Conservation (phyloP, 2,329 filamentous ascomycete species). For the Alternaria sp. region DNA sequence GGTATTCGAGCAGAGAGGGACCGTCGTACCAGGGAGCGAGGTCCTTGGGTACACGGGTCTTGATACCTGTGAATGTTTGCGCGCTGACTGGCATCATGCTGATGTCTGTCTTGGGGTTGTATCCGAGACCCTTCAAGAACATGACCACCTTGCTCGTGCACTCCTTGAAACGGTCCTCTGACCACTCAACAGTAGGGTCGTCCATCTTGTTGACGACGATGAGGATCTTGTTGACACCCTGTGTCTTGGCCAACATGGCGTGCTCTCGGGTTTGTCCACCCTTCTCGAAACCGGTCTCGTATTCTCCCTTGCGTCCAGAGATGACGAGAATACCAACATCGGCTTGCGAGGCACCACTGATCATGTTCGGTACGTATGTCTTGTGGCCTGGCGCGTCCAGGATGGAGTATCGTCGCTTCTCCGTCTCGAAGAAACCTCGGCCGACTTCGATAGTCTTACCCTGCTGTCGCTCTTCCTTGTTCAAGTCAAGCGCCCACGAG, state of each 20-base stretch:
- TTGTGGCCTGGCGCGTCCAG: conserved; percentile 97
- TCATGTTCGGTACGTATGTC: conserved; percentile 98
- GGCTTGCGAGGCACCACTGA: conserved; percentile 76
- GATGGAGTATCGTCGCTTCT: conserved; percentile 95
- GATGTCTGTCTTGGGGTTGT: conserved; percentile 92
- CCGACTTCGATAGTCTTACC: conserved; percentile 99
- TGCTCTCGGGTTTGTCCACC: conserved; percentile 97
- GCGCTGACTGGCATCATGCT: conserved; percentile 97
- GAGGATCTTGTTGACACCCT: conserved; percentile 95
- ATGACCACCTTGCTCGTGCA: conserved; percentile 85
- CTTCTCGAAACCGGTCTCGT: conserved; percentile 97
- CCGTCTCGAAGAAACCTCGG: conserved; percentile 89
- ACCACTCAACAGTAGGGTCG: conserved; percentile 95
- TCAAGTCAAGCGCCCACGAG: conserved; percentile 97
- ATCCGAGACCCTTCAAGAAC: conserved; percentile 91
- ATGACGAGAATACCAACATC: conserved; percentile 89
- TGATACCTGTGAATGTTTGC: conserved; percentile 84
- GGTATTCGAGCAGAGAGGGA: conserved; percentile 89
- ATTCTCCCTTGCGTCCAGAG: conserved; percentile 95
- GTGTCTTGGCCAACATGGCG: conserved; percentile 96
- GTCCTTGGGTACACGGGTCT: conserved; percentile 77
- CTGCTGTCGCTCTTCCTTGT: conserved; percentile 93
- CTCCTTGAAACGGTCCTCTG: conserved; percentile 88
- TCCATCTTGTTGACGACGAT: conserved; percentile 98
- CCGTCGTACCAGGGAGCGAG: conserved; percentile 84